phyloP scores from a whole-genome alignment of 331 rosid genomes.

The Acacia concinna region DNA sequence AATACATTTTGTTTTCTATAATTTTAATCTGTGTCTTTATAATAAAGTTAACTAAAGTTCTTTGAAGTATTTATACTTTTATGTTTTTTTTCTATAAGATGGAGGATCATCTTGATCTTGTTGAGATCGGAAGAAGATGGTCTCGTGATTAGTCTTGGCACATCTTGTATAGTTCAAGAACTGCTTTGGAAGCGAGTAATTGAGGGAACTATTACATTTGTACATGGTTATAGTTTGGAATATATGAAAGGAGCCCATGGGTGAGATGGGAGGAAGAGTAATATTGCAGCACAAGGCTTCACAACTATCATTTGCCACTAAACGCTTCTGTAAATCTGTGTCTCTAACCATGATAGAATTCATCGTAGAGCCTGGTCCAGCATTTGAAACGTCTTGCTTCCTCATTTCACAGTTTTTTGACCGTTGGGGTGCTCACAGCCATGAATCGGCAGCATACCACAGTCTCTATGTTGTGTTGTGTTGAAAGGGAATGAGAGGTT shows the following conservation, averaged over 20 bases:
- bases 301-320: not conserved
- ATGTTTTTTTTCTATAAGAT: too few species aligned
- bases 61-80: too few species aligned
- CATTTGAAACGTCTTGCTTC: not conserved
- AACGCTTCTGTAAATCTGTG: not conserved
- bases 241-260: not conserved
- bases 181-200: not conserved
- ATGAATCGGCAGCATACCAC: not conserved
- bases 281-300: not conserved
- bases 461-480: not conserved
- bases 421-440: not conserved
- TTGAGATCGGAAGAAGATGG: not conserved
- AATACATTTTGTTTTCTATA: not conserved
- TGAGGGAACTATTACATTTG: constrained; percentile 17
- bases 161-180: not conserved
- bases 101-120: constrained; percentile 2
- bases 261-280: constrained; percentile 25
- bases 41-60: too few species aligned
- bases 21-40: not conserved
- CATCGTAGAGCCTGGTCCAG: too few species aligned
- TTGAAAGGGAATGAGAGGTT: not conserved
- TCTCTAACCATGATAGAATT: not conserved
- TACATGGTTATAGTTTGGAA: not conserved
- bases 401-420: not conserved
- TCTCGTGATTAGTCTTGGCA: not conserved